These are phyloP conservation scores for Mortierella sp. DNA, from an alignment of 371 early-diverging fungal genomes.

Conservation along the genomic window DNA sequence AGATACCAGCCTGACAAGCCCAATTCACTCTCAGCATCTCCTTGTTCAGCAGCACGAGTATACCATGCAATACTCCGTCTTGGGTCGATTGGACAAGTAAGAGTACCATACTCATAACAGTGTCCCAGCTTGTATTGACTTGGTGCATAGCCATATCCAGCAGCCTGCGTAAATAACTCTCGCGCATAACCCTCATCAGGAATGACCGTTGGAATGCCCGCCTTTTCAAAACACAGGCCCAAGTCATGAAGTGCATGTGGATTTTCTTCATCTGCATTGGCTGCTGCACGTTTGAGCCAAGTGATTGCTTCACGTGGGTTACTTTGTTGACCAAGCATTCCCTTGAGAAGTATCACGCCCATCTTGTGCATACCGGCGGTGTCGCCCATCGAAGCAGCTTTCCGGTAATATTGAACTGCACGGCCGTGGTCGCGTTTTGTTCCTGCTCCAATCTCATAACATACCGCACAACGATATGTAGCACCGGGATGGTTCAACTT, in stretches of 20 bases:
- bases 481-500: constrained; percentile 94
- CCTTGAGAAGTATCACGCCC: constrained; percentile 89
- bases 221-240: constrained; percentile 88
- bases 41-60: constrained; percentile 91
- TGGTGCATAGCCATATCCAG: constrained; percentile 93
- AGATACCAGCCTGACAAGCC: constrained; percentile 93
- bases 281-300: constrained; percentile 94
- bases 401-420: constrained; percentile 93
- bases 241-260: constrained; percentile 96
- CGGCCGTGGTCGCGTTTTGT: constrained; percentile 87
- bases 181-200: constrained; percentile 89
- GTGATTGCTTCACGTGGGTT: constrained; percentile 92
- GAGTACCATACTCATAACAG: constrained; percentile 94
- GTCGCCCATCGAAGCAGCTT: constrained; percentile 95
- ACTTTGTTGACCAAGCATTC: constrained; percentile 73
- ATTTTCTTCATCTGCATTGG: constrained; percentile 88
- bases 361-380: constrained; percentile 96
- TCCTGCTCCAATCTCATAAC: constrained; percentile 96
- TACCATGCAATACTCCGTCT: constrained; percentile 96
- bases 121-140: constrained; percentile 94
- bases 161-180: constrained; percentile 92
- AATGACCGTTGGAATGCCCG: constrained; percentile 81
- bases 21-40: constrained; percentile 85
- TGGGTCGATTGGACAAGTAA: constrained; percentile 92
- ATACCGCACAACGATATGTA: constrained; percentile 95